Base-by-base conservation (phyloP, 306 rosid species). In the Inga leiocalycina region DNA sequence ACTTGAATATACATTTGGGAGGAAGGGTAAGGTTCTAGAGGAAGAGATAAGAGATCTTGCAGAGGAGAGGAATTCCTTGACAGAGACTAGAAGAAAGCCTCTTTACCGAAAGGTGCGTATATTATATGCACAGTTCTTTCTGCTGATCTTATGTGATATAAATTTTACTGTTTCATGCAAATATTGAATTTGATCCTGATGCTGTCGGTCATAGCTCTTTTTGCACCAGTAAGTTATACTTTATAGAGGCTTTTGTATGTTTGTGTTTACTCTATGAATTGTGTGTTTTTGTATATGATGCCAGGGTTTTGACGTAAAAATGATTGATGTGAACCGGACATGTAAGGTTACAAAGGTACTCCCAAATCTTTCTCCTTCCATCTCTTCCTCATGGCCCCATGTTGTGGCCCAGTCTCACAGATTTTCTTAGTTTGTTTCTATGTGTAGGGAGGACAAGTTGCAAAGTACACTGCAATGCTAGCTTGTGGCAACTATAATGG, bases 401-500 rank as follows among this genome's bases (percentile, higher is more conserved):
- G 34, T n/a, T 44, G 20, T 24, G n/a, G 37, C 59, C 8, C 17
- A 54, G 70, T 62, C 30, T 78, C 44, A 49, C 72, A 16, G 71
- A 10, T 78, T 49, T 56, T 74, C 71, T 75, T 77, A 83, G 72
- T 56, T 75, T 89, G 78, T 80, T 73, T 84, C 41, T 84, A 22
- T 73, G 44, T 79, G 51, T 81, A 95, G 99, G 99, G 98, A 41
- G 99, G 99, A 52, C 97, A 92, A 90, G 94, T 95, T 83, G 79
- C 88, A 27, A 93, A 93, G 86, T 95, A 89, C 87, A 75, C 92
- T 85, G 99, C 97, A 70, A 88, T 95, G 81, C 67, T 95, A 84
- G 98, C 95, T 71, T 95, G 98, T 86, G 99, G 99, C 82, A 95
- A 95, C 86, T 95, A 91, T 86, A 90, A 93, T 6, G 99, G 99